Evolutionary conservation across 2,329 filamentous ascomycete genomes (phyloP), one percentile per base, ranked within the genome.

Genomic region (Dothideomycetidae sp.): DNA sequence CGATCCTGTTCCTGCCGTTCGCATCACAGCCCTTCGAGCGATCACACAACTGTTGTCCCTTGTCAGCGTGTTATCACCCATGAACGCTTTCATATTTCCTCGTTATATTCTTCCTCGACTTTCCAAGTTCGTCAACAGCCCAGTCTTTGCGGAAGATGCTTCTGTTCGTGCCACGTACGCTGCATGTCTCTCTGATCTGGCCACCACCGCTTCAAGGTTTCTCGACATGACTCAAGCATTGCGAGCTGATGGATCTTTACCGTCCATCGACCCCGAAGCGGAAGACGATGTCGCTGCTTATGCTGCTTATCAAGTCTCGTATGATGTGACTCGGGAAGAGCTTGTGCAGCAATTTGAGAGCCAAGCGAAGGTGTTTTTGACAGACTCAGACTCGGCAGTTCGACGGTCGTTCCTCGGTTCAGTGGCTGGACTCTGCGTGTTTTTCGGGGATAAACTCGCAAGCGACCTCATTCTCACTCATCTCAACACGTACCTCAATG

Each of bases 401-500:
- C 79, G 86, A 31, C 72, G 90, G 42, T 86, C 90, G 1, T 94
- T 98, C 52, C 64, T 98, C 31, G 80, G 80, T 5, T 96, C 90
- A 5, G 86, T 98, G 0, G 80, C 86, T 0, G 82, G 85, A 44
- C 67, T 98, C 1, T 98, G 90, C 54, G 75, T 94, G 47, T 96
- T 98, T 58, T 96, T 98, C 48, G 85, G 84, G 3, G 86, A 81
- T 43, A 71, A 78, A n/a, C 80, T 85, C 51, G 81, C 88, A 1
- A 94, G 92, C 54, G 90, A 98, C 53, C 83, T 98, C n/a, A 77
- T 98, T 11, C 64, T 98, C 14, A 93, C 85, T 19, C 90, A 98
- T 60, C 66, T 98, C 17, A 96, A 96, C 53, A 98, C 90, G 0
- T 98, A 98, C 50, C 63, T 98, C 5, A 98, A 98, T 48, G 90